phyloP scores from a whole-genome alignment of 2,329 filamentous ascomycete species.

The Claviceps maximensis region DNA sequence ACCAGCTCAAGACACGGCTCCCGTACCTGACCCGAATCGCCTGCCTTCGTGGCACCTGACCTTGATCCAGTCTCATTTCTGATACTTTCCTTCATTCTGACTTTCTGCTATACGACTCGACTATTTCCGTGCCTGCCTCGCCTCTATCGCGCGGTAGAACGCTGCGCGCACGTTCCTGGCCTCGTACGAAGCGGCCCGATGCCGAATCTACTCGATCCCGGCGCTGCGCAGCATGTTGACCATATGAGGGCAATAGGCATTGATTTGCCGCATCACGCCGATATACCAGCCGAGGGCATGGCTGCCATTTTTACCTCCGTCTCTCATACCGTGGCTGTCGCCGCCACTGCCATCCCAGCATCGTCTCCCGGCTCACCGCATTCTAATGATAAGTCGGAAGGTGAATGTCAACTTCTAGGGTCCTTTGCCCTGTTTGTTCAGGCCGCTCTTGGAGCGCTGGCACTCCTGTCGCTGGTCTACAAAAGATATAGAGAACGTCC shows the following conservation, averaged over 20 bases:
- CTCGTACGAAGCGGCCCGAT: not conserved
- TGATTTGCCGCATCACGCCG: constrained; percentile 8
- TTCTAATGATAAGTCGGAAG: constrained; percentile 37
- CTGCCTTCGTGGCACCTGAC: not conserved
- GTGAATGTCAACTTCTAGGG: constrained; percentile 78
- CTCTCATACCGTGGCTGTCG: constrained; percentile 10
- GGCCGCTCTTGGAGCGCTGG: constrained; percentile 69
- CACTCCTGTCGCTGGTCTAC: constrained; percentile 75
- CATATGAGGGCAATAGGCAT: constrained; percentile 4
- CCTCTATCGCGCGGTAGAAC: not conserved
- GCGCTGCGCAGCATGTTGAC: constrained; percentile 3
- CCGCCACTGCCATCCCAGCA: constrained; percentile 15
- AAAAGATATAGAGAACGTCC: constrained; percentile 89
- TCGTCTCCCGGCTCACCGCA: constrained; percentile 12
- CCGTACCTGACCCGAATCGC: not conserved
- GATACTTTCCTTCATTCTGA: not conserved
- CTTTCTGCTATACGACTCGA: not conserved
- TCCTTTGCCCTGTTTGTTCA: constrained; percentile 87
- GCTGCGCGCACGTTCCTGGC: not conserved
- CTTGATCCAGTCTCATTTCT: not conserved
- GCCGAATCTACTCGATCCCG: constrained; percentile 1
- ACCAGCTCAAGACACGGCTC: not conserved
- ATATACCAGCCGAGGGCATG: constrained; percentile 4
- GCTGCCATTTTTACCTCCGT: constrained; percentile 6
- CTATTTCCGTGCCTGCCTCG: not conserved